Evolutionary conservation across 1,284 basidiomycete genomes (phyloP), one percentile per base, ranked within the genome.

Genomic region (Fomes fomentarius): DNA sequence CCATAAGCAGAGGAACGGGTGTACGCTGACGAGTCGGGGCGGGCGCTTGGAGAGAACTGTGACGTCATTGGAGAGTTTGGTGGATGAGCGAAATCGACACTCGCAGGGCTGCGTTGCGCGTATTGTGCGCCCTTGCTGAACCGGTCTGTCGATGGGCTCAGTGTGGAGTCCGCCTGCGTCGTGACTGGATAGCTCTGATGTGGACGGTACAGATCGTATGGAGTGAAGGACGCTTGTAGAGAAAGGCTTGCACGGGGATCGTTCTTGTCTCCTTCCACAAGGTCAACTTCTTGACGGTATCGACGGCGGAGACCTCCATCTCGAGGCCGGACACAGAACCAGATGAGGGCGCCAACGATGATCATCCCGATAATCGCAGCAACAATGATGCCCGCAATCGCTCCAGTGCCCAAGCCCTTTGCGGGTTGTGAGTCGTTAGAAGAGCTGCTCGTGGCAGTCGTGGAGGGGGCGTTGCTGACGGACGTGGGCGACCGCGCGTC

Each of bases 301-400:
- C 53, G 47, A 56, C 57, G 19, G 39, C 49, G 34, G 52, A 45
- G 19, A 33, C 56, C 56, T 21, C 58, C 49, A 21, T 45, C 49
- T 24, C 54, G 41, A 31, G 60, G 63, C 19, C 64, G 60, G 14
- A 65, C 48, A 47, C 63, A 61, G 54, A 66, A 66, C 47, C 66
- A 52, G 38, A 64, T 28, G n/a, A 67, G 50, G 3, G 58, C 54
- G 2, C 51, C 60, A 14, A 66, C 48, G 39, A 62, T 71, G 25
- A 79, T 75, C 14, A 85, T 63, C 54, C 80, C 82, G 25, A 85
- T 63, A 24, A 86, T 59, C 25, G 71, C 77, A 24, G 83, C 86
- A n/a, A 83, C 73, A 15, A 83, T 80, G 17, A 76, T 79, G 21
- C 82, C 85, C 8, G 77, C 80, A 41, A 89, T 79, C 26, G 79